Evolutionary conservation across 257 asterid genomes (phyloP), one percentile per base, ranked within the genome.

Genomic region (Fraxinus pennsylvanica): DNA sequence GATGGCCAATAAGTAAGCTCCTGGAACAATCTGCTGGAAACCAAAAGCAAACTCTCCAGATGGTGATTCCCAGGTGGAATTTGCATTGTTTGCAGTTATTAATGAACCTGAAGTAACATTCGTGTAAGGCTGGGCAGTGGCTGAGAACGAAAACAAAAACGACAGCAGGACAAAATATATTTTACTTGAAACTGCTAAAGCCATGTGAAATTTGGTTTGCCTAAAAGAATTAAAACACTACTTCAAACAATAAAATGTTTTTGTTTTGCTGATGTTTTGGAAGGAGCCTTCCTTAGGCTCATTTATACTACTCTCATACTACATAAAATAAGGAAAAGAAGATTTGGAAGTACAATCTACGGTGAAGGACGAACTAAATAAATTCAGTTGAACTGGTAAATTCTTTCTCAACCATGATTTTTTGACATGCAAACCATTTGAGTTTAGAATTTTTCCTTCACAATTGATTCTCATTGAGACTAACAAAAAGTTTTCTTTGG

Each of bases 41-140:
- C 82, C 75, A 12, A 79, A 79, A 45, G 47, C 79, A n/a, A 79
- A 79, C 22, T 79, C 82, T 4, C 74, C 79, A 9, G 66, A 74
- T 0, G 72, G 82, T 1, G 75, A 73, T 22, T 15, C 15, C 79
- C 79, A 79, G 9, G 35, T 17, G n/a, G 30, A 36, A 47, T 13
- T 68, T 39, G 13, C 36, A 25, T 33, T 71, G 14, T 72, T 68
- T 33, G 82, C 73, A 15, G 50, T 66, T 39, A 79, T n/a, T 63
- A 74, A 45, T 47, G 79, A 73, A 36, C 75, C 82, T 67, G 52
- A 67, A 45, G 45, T 74, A 36, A 74, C 14, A 25, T 45, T 67
- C 43, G 22, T 35, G 41, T 47, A 29, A 22, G 57, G 66, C 57
- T 79, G 36, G 17, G 63, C n/a, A 6, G 22, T 25, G 72, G 73